These are phyloP conservation scores for Nepenthes mirabilis DNA, from an alignment of 148 eudicot species.

Conservation along the genomic window DNA sequence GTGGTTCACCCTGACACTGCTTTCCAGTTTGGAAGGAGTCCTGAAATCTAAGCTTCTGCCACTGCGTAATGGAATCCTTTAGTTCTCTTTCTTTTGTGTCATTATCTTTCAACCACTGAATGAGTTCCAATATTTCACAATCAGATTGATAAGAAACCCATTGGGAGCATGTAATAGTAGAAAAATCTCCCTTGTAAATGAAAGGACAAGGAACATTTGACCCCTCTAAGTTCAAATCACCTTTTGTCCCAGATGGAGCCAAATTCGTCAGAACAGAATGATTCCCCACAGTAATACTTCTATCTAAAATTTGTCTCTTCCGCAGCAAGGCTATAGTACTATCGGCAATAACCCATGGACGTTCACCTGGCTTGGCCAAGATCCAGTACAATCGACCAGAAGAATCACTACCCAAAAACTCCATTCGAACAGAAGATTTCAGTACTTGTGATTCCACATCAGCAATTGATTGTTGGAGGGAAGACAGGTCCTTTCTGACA, in stretches of 20 bases:
- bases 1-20: conserved; percentile 9
- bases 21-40: conserved; percentile 21
- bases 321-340: conserved; percentile 19
- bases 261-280: conserved; percentile 1
- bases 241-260: conserved; percentile 7
- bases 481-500: conserved; percentile 25
- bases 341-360: conserved; percentile 30
- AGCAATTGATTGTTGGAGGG: conserved; percentile 30
- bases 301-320: conserved; percentile 9
- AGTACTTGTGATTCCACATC: conserved; percentile 30
- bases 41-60: conserved; percentile 27
- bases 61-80: conserved; percentile 35
- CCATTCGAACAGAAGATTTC: conserved; percentile 47
- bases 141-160: conserved; percentile 50
- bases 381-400: conserved; percentile 48
- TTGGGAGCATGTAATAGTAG: conserved; percentile 11
- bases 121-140: conserved; percentile 31
- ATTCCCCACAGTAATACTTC: conserved; percentile 2
- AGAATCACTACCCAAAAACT: conserved; percentile 50
- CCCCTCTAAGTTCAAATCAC: conserved; percentile 12
- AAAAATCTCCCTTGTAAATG: conserved; percentile 15
- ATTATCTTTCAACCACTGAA: conserved; percentile 29
- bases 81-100: conserved; percentile 43
- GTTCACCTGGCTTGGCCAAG: conserved; percentile 24
- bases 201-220: conserved; percentile 25